phyloP scores from a whole-genome alignment of 2,329 filamentous ascomycete genomes.

The Trichophyton schoenleinii region DNA sequence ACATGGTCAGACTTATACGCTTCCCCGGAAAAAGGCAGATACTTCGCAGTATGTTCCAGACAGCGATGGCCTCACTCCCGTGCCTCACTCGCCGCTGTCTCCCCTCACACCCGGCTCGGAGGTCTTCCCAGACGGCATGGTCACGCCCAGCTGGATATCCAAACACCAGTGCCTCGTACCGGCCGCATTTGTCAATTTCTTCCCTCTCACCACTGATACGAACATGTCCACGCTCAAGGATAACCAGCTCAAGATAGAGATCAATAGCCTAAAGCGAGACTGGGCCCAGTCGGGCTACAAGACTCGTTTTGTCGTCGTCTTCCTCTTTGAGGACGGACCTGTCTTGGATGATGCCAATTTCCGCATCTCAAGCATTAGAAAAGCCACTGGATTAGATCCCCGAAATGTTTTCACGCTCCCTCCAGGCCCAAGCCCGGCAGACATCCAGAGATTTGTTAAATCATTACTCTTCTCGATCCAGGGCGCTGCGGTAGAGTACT shows the following conservation, averaged over 20 bases:
- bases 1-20: conserved; percentile 35
- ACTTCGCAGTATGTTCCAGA: conserved; percentile 24
- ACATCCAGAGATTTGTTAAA: conserved; percentile 61
- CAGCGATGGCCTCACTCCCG: conserved; percentile 31
- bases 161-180: conserved; percentile 83
- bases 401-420: conserved; percentile 80
- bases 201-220: conserved; percentile 58
- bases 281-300: conserved; percentile 53
- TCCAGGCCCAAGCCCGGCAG: conserved; percentile 55
- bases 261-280: conserved; percentile 60
- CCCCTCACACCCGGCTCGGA: conserved; percentile 72
- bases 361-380: conserved; percentile 64
- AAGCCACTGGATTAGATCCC: conserved; percentile 64
- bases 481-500: conserved; percentile 70
- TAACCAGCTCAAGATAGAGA: conserved; percentile 76
- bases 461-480: conserved; percentile 63
- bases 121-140: conserved; percentile 79
- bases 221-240: conserved; percentile 68
- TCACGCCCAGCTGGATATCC: conserved; percentile 67
- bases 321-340: conserved; percentile 62
- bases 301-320: conserved; percentile 60
- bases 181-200: conserved; percentile 69
- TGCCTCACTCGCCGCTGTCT: conserved; percentile 84
- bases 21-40: conserved; percentile 52
- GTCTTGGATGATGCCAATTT: conserved; percentile 55